phyloP scores from a whole-genome alignment of 371 early-diverging fungal species.

The Mucor lusitanicus region DNA sequence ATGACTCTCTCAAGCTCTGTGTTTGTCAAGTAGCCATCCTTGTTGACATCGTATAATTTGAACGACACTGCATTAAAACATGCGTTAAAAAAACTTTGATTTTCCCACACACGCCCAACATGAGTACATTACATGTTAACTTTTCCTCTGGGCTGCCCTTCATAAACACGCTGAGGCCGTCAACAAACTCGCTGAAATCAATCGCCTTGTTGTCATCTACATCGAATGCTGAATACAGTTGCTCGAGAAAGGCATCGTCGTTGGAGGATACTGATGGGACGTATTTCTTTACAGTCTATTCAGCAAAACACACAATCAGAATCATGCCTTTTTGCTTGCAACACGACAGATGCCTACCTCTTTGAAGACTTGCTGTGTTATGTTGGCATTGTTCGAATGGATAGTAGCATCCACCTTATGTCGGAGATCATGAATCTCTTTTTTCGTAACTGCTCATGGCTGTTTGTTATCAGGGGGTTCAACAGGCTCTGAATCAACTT shows the following conservation, averaged over 20 bases:
- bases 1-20: constrained; percentile 75
- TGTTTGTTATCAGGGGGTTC: background rate
- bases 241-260: constrained; percentile 76
- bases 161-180: constrained; percentile 77
- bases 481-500: constrained; percentile 11
- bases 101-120: background rate
- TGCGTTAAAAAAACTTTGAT: background rate
- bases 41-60: constrained; percentile 80
- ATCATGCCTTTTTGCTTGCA: background rate
- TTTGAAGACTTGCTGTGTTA: constrained; percentile 77
- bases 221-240: constrained; percentile 77
- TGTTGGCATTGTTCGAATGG: constrained; percentile 66
- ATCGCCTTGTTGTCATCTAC: constrained; percentile 65
- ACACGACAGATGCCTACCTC: constrained; percentile 44
- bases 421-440: constrained; percentile 69
- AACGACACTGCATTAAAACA: constrained; percentile 66
- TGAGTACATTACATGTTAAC: constrained; percentile 57
- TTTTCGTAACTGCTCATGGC: constrained; percentile 56
- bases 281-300: constrained; percentile 47
- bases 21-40: constrained; percentile 76
- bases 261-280: constrained; percentile 58
- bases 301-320: constrained; percentile 63
- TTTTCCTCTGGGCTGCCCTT: constrained; percentile 83
- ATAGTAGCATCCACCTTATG: constrained; percentile 59
- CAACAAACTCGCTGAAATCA: constrained; percentile 78